Base-by-base conservation (phyloP, 768 basidiomycete species). In the Xanthoconium stramineum region DNA sequence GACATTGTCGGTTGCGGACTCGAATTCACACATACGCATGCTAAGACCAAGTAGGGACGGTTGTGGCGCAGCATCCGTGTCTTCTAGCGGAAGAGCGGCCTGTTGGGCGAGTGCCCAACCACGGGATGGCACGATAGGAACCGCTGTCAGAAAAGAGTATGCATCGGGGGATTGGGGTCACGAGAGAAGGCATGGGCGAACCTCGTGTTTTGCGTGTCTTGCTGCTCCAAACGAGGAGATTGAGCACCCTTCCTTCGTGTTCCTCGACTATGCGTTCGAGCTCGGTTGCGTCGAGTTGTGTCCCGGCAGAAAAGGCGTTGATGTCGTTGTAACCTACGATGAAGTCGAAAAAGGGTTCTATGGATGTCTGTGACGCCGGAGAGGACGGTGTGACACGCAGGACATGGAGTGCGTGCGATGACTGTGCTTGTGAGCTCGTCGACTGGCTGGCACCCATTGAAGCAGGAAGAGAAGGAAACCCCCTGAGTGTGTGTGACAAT, bases 311-410 rank as follows among this genome's bases (percentile, higher is more conserved):
- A 32, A 71, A 70, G 20, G 79, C 77, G 59, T 84, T 83, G 9
- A 90, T 89, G 67, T 93, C 86, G 42, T 71, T 72, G 55, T 93
- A 89, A 11, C 96, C 97, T 40, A 97, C 86, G 20, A 99, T 82
- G 69, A 97, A 98, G 76, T 98, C 97, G 65, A 99, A 99, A 75
- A 94, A 95, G 4, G 96, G 91, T 68, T 89, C 85, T 38, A 87
- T 78, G 81, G 81, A 67, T 89, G 92, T 91, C 56, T 86, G 79
- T 1, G 91, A 91, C 1, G 96, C 92, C 7, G 97, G 97, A 1
- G 91, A 94, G 6, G 81, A 81, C 2, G 93, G 89, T 2, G 92
- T 93, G 32, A 97, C 94, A 52, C 94, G 85, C 53, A 97, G 76
- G 59, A 94, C 89, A 68, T 98, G 94, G 11, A 97, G 75, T 2